Evolutionary conservation across 2,329 filamentous ascomycete genomes (phyloP), one percentile per base, ranked within the genome.

Genomic region (Tolypocladium paradoxum): DNA sequence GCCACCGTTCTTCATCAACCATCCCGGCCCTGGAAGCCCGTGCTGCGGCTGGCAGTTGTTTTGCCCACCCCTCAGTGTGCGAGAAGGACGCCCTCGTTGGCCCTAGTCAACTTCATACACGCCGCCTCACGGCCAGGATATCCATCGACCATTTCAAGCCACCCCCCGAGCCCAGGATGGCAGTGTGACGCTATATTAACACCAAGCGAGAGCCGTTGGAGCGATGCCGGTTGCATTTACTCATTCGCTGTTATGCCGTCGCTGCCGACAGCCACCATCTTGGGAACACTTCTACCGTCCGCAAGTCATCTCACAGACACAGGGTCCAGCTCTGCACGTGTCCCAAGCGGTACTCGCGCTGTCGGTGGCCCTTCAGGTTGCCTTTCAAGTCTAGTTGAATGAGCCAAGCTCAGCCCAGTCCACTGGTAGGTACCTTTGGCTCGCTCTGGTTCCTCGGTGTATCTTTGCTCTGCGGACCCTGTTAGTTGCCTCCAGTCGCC

Each of bases 211-310:
- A 53, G 51, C 56, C 54, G 57, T 56, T 58, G 53, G 34, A 49
- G 51, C 48, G 49, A 31, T 55, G 53, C 51, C 55, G 54, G 52
- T 53, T 53, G 37, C 27, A 37, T 29, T 52, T 51, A 27, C 53
- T 46, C 38, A 52, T 53, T 55, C 37, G 43, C 51, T 48, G 53
- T 49, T 52, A 56, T 54, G 55, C 54, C 55, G 53, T 57, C 52
- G 52, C 55, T 59, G 50, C 55, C 53, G 56, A 53, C 53, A 55
- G 56, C 56, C 55, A 57, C 54, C 53, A 57, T 58, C 54, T 57
- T 53, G 49, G 43, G 51, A 54, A 37, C 24, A 14, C 52, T 12
- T 54, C 50, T 55, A 56, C 51, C 54, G 50, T 50, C 53, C 51
- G 54, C 29, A 54, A 54, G 52, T 52, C 53, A 52, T 56, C 53